Conservation (phyloP, 345 rosid species). For the Nephelium lappaceum region DNA sequence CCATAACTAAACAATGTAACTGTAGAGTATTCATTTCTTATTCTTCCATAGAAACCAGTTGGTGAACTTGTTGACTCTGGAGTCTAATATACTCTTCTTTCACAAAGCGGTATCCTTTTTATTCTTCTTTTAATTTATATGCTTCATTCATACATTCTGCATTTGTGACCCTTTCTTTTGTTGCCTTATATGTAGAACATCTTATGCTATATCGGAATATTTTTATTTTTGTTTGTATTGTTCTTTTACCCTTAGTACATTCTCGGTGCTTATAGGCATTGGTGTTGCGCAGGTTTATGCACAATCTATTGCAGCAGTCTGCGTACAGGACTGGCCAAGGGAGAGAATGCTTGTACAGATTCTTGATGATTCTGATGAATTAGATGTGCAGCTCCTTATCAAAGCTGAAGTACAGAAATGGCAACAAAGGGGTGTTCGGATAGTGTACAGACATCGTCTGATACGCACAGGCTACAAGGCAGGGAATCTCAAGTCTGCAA, state of each 20-base stretch:
- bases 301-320: conserved; percentile 80
- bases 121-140: not conserved
- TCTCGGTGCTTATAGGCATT: not conserved
- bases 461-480: conserved; percentile 91
- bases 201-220: not conserved
- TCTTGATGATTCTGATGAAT: conserved; percentile 85
- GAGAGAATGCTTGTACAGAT: conserved; percentile 86
- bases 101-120: not conserved
- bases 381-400: conserved; percentile 72
- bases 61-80: not conserved
- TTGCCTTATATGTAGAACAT: not conserved
- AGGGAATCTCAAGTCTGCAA: conserved; percentile 92
- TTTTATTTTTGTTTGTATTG: not conserved
- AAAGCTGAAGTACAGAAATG: conserved; percentile 90
- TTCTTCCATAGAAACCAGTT: not conserved
- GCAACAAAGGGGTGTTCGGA: conserved; percentile 83
- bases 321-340: conserved; percentile 88
- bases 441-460: conserved; percentile 83
- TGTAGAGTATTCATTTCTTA: not conserved
- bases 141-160: not conserved
- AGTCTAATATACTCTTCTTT: not conserved
- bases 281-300: conserved; percentile 62
- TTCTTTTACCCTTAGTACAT: not conserved
- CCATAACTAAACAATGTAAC: not conserved
- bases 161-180: not conserved